Evolutionary conservation across 2,329 filamentous ascomycete species (phyloP).

Genomic region (Arthroderma sp.): DNA sequence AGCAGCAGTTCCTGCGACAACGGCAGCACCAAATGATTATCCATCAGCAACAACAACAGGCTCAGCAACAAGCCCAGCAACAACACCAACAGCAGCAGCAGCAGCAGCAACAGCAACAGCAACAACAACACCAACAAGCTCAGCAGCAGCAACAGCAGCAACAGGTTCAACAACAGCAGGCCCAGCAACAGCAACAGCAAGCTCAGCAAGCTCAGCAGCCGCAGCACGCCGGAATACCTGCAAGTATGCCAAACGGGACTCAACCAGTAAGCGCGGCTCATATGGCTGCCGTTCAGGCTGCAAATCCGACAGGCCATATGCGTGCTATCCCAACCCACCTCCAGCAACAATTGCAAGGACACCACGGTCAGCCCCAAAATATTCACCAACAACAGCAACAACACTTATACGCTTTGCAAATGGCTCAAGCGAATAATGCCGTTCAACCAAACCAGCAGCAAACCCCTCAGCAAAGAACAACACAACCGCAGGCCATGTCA

Average conservation of each 20-base stretch:
- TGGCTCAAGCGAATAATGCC: constrained; percentile 7
- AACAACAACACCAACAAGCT: constrained; percentile 19
- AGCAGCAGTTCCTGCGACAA: constrained; percentile 16
- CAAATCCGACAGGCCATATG: constrained; percentile 26
- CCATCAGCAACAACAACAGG: constrained; percentile 21
- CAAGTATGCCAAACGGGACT: constrained; percentile 29
- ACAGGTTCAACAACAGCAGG: constrained; percentile 30
- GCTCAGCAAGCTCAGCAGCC: constrained; percentile 19
- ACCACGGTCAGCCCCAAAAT: constrained; percentile 28
- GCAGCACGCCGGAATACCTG: constrained; percentile 22
- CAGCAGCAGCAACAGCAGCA: constrained; percentile 19
- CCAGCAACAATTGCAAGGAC: constrained; percentile 25
- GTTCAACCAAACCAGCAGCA: constrained; percentile 22
- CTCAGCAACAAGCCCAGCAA: constrained; percentile 14
- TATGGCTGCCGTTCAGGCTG: constrained; percentile 30
- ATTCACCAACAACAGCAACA: constrained; percentile 33
- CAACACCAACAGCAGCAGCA: constrained; percentile 15
- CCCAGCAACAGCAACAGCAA: constrained; percentile 21
- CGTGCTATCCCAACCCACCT: constrained; percentile 27
- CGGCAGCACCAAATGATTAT: constrained; percentile 22
- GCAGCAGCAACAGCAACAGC: constrained; percentile 20
- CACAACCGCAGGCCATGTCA: constrained; percentile 31
- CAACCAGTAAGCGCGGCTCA: constrained; percentile 29
- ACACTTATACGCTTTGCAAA: constrained; percentile 21
- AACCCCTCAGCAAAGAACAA: constrained; percentile 29